phyloP scores from a whole-genome alignment of 2,329 filamentous ascomycete species.

The Periconia sp. region DNA sequence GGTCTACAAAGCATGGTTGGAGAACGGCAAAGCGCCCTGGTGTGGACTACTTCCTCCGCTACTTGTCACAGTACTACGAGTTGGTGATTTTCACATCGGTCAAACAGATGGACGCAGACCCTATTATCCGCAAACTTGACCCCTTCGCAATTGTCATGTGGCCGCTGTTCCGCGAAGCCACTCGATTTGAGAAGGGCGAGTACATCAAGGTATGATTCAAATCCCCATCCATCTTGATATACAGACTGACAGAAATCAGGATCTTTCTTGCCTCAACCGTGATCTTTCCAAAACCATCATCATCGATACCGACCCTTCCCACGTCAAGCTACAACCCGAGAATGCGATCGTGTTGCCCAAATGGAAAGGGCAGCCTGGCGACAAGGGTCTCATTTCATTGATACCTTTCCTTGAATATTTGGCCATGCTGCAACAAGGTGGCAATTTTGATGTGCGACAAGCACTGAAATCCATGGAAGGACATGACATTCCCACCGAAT shows the following conservation, averaged over 20 bases:
- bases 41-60: conserved; percentile 94
- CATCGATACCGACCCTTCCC: conserved; percentile 80
- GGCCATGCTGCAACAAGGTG: conserved; percentile 71
- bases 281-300: conserved; percentile 94
- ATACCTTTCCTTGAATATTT: conserved; percentile 98
- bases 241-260: conserved; percentile 55
- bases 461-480: conserved; percentile 87
- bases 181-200: conserved; percentile 92
- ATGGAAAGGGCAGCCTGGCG: conserved; percentile 81
- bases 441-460: conserved; percentile 81
- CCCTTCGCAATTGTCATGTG: conserved; percentile 94
- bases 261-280: conserved; percentile 96
- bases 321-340: conserved; percentile 89
- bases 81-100: conserved; percentile 93
- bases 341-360: conserved; percentile 91
- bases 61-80: conserved; percentile 97
- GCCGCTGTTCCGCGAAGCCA: conserved; percentile 95
- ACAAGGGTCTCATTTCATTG: conserved; percentile 82
- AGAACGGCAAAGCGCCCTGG: conserved; percentile 92
- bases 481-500: conserved; percentile 86
- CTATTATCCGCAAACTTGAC: conserved; percentile 88
- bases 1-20: conserved; percentile 93
- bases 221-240: background rate
- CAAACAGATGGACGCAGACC: conserved; percentile 80
- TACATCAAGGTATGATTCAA: conserved; percentile 77